Conservation (phyloP, 345 rosid genomes). For the Pseudoturritis turrita region DNA sequence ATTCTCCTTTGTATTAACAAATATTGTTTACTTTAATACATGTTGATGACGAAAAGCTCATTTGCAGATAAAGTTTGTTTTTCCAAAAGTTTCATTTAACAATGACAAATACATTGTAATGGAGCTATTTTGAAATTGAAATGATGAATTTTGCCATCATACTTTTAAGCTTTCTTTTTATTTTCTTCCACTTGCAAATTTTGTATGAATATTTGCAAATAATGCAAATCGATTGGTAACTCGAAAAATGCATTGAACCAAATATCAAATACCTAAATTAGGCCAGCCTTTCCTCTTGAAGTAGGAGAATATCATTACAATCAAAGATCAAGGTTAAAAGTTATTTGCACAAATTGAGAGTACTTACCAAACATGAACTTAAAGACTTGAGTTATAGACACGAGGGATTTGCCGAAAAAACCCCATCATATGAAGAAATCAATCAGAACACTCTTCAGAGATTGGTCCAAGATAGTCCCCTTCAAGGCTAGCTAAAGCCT, state of each 20-base stretch:
- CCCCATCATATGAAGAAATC: not conserved
- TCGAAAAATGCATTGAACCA: not conserved
- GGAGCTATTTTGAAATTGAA: no score
- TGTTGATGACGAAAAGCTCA: no score
- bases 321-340: not conserved
- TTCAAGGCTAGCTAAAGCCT: constrained; percentile 74
- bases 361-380: not conserved
- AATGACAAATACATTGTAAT: no score
- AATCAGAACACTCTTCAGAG: constrained; percentile 23
- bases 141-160: no score
- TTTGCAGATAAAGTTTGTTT: no score
- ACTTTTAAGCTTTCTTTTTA: no score
- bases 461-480: constrained; percentile 75
- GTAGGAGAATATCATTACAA: not conserved
- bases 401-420: not conserved
- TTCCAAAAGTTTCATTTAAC: no score
- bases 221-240: no score
- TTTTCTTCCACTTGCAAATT: no score
- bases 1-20: no score
- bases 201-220: no score
- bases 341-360: not conserved
- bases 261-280: not conserved
- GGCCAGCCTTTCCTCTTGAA: not conserved
- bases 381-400: not conserved
- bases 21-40: no score